Evolutionary conservation across 805 yeast species (phyloP).

Genomic region (Candida incommunis): DNA sequence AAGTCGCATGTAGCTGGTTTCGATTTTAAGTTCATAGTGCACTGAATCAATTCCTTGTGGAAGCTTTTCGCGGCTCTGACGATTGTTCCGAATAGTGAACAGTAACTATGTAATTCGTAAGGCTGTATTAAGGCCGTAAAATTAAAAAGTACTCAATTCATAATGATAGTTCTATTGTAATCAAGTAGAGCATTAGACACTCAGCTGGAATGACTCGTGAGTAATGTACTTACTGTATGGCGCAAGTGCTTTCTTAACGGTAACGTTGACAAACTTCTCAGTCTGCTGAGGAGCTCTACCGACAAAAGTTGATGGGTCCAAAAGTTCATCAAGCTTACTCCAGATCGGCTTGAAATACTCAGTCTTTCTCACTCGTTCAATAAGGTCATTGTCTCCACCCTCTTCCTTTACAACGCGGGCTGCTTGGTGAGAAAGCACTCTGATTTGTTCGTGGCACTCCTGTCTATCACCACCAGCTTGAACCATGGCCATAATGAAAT

Average conservation of each 20-base stretch:
- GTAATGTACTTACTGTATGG: constrained; percentile 49
- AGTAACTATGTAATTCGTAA: too few species aligned
- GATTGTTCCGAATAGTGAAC: too few species aligned
- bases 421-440: constrained; percentile 95
- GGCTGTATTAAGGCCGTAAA: too few species aligned
- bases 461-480: constrained; percentile 96
- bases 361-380: constrained; percentile 68
- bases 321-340: constrained; percentile 61
- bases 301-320: constrained; percentile 88
- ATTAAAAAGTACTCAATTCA: too few species aligned
- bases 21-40: too few species aligned
- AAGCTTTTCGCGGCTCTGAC: too few species aligned
- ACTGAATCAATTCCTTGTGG: too few species aligned
- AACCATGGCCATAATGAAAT: constrained; percentile 98
- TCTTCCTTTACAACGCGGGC: constrained; percentile 93
- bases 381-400: constrained; percentile 97
- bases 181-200: too few species aligned
- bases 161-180: too few species aligned
- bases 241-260: constrained; percentile 70
- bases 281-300: constrained; percentile 99
- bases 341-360: constrained; percentile 82
- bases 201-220: constrained; percentile 58
- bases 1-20: too few species aligned
- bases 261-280: constrained; percentile 74
- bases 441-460: constrained; percentile 94